A percentile compares a stretch with the other conserved stretches of the same genome.
These are phyloP conservation scores for Tothia fuscella DNA, from an alignment of 2,329 filamentous ascomycete genomes.

Conservation along the genomic window DNA sequence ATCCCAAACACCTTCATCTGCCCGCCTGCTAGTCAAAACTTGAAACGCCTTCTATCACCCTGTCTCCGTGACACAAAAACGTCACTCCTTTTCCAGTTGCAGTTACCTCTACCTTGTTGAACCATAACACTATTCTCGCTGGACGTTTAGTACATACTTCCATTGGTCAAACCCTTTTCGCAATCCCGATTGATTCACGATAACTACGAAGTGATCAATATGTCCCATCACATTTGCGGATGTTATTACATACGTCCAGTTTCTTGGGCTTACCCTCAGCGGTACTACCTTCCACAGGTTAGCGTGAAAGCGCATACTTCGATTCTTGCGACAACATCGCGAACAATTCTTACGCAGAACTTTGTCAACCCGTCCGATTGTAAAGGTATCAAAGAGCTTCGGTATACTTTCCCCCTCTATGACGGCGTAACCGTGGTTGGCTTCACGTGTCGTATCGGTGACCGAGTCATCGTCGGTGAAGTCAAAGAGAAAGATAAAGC, in stretches of 20 bases:
- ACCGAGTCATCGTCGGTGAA: slow-evolving; percentile 48
- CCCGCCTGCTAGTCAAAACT: no score
- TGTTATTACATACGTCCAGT: slow-evolving; percentile 16
- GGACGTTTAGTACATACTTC: no score
- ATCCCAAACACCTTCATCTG: no score
- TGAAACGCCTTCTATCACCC: no score
- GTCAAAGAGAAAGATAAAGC: slow-evolving; percentile 57
- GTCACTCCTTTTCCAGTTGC: no score
- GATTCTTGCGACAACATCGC: slow-evolving; percentile 44
- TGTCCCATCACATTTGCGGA: slow-evolving; percentile 17
- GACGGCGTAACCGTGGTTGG: slow-evolving; percentile 59
- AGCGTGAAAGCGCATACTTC: slow-evolving; percentile 46
- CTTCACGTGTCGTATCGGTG: slow-evolving; percentile 53
- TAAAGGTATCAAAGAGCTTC: slow-evolving; percentile 39
- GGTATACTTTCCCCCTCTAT: slow-evolving; percentile 60
- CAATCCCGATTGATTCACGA: no score
- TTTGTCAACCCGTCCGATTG: slow-evolving; percentile 46
- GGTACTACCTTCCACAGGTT: slow-evolving; percentile 41
- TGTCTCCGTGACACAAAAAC: no score
- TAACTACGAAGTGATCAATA: no score
- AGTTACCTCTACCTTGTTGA: no score
- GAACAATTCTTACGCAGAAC: slow-evolving; percentile 43
- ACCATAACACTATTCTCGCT: no score
- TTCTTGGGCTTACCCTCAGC: slow-evolving; percentile 10
- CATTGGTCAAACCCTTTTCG: no score